These are phyloP conservation scores for Aotearoamyces nothofagi DNA, from an alignment of 2,329 filamentous ascomycete genomes.

Conservation along the genomic window DNA sequence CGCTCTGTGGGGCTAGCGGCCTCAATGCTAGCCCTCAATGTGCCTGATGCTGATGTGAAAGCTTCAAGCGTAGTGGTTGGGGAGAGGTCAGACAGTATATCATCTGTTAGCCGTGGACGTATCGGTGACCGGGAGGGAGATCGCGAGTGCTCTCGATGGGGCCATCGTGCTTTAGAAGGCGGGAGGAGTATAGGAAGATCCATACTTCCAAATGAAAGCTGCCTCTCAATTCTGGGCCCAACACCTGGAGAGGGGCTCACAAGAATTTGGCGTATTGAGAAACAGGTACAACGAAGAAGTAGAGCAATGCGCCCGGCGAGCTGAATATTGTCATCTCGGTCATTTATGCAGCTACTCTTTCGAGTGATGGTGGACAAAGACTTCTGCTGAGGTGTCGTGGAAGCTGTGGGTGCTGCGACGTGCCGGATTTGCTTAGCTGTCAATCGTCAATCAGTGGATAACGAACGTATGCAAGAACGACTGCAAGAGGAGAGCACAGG, in stretches of 20 bases:
- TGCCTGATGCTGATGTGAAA: constrained; percentile 35
- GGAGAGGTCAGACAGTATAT: constrained; percentile 44
- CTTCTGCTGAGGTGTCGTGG: not conserved
- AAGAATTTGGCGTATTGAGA: not conserved
- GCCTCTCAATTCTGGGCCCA: not conserved
- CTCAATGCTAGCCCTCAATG: constrained; percentile 43
- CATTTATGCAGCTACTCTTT: too few species aligned
- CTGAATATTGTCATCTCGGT: not conserved
- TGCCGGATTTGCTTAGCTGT: too few species aligned
- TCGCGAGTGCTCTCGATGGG: constrained; percentile 7
- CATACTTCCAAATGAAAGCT: constrained; percentile 6
- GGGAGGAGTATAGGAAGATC: constrained; percentile 10
- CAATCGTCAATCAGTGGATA: not conserved
- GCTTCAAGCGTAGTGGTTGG: constrained; percentile 45
- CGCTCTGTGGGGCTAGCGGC: constrained; percentile 49
- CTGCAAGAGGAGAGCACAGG: not conserved
- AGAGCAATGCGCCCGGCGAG: not conserved
- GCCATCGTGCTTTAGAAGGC: constrained; percentile 9
- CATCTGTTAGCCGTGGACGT: constrained; percentile 25
- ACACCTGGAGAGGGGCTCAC: not conserved
- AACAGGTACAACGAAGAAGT: not conserved
- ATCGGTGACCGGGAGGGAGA: constrained; percentile 12
- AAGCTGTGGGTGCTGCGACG: not conserved
- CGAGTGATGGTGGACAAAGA: too few species aligned
- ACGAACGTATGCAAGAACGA: not conserved